Conservation (phyloP, 495 filamentous ascomycete species). For the Xeromyces bisporus region DNA sequence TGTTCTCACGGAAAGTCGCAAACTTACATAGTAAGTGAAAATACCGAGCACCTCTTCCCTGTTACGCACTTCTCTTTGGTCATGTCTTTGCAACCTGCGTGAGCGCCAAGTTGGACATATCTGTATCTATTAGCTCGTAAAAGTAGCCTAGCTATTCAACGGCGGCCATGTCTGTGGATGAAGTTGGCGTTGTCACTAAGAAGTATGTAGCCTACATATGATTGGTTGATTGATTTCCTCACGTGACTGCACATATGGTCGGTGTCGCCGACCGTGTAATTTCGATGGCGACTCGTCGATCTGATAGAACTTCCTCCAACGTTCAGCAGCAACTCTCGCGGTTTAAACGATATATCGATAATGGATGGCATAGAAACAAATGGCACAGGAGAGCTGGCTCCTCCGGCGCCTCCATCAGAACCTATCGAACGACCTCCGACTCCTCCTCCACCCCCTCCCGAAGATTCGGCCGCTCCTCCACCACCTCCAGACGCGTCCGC, state of each 20-base stretch:
- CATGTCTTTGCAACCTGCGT: too few species aligned
- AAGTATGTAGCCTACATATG: too few species aligned
- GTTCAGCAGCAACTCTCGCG: too few species aligned
- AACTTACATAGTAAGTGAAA: not conserved
- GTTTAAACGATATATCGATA: not conserved
- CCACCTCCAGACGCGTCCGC: conserved; percentile 27
- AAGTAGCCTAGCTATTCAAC: too few species aligned
- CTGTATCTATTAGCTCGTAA: too few species aligned
- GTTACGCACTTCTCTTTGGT: too few species aligned
- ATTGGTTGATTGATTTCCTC: conserved; percentile 5
- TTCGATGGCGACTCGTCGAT: conserved; percentile 9
- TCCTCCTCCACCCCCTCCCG: conserved; percentile 43
- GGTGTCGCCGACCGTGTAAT: conserved; percentile 12
- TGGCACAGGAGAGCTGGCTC: conserved; percentile 6
- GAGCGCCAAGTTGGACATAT: too few species aligned
- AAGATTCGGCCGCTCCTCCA: conserved; percentile 24
- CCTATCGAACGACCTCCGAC: conserved; percentile 18
- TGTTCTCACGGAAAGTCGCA: not conserved
- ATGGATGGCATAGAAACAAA: conserved; percentile 11
- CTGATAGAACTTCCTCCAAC: too few species aligned
- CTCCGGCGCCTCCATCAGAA: conserved; percentile 20
- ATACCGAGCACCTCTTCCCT: too few species aligned
- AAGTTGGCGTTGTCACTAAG: too few species aligned
- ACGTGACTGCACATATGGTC: conserved; percentile 11
- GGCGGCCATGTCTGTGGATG: too few species aligned